Evolutionary conservation across 371 early-diverging fungal genomes (phyloP), one percentile per base, ranked within the genome.

Genomic region (Rhizomucor pusillus): DNA sequence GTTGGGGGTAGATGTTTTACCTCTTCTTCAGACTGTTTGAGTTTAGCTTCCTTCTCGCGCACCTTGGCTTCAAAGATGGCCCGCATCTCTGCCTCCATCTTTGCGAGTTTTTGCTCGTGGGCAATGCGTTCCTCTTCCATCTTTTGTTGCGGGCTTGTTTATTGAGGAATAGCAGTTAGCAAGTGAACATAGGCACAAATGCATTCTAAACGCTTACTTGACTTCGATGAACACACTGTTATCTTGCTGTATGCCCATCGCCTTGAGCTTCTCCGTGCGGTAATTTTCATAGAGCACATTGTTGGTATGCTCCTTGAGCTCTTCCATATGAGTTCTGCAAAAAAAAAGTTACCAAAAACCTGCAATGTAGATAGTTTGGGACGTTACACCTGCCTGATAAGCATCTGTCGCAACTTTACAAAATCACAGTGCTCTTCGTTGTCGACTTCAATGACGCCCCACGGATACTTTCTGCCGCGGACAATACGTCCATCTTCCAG

Each of bases 1-100:
- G n/a, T n/a, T n/a, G n/a, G n/a, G n/a, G n/a, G n/a, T n/a, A n/a
- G n/a, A n/a, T n/a, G n/a, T n/a, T n/a, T n/a, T n/a, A n/a, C n/a
- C n/a, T 98, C 98, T 66, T 97, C 96, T 67, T 98, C 98, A 20
- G 90, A 88, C 65, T 94, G 94, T 78, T 94, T 95, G 64, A 98
- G 78, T 80, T 97, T 97, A 49, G 89, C 79, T 69, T 97, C 97
- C 82, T 97, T 97, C 73, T 98, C 98, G 56, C 93, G 91, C 11
- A 98, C 97, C 85, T 98, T 98, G 61, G 93, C 94, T 69, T 94
- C 91, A 90, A 98, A 97, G 35, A 98, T 97, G 12, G 89, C 84
- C 71, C 91, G 90, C 97, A 98, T 97, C 69, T 98, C 97, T 41
- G 90, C 86, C 69, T 98, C 97, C 97, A 98, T 94, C 85, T 96